Evolutionary conservation across 140 eudicot species (phyloP), one percentile per base, ranked within the genome.

Genomic region (Stevia rebaudiana): DNA sequence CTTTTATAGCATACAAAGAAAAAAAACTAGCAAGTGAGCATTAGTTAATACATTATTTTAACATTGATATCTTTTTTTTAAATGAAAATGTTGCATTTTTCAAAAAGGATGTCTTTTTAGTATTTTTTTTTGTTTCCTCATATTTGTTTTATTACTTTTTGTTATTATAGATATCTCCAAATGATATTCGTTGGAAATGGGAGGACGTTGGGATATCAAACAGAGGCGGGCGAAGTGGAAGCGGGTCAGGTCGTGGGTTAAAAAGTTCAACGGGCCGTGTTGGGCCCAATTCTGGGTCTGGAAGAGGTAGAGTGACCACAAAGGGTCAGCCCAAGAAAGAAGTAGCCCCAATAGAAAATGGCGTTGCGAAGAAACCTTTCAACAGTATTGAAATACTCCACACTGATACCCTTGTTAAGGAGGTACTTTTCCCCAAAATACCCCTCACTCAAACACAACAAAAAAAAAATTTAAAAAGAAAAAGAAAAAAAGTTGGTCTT

Each of bases 141-240:
- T 52, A 23, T 23, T 3, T 24, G 11, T 24, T 36, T n/a, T n/a
- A n/a, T n/a, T 3, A 6, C 13, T 41, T 75, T 0, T 25, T 4
- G 33, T 2, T 8, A 49, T 23, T 18, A 8, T 43, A 90, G 97
- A 86, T 84, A 42, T 90, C 95, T 50, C 84, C 94, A 11, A 81
- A 84, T 25, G 97, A 90, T 73, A 78, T 90, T 19, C 74, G 87
- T 7, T 90, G 97, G 97, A 86, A 75, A 60, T 83, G 94, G 68
- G 95, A 90, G 68, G 94, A 90, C 69, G 82, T 81, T 33, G 92
- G 92, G 42, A 63, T 80, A 44, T 54, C 86, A 54, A 79, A 74
- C 41, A 81, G 82, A 73, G 84, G 86, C 24, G 89, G 86, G 17
- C 82, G 78, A 43, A 65, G 84, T 75, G 87, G 94, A 57, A 65